These are phyloP conservation scores for Pyrrhoderma noxium DNA, from an alignment of 1,284 basidiomycete genomes.

Conservation along the genomic window DNA sequence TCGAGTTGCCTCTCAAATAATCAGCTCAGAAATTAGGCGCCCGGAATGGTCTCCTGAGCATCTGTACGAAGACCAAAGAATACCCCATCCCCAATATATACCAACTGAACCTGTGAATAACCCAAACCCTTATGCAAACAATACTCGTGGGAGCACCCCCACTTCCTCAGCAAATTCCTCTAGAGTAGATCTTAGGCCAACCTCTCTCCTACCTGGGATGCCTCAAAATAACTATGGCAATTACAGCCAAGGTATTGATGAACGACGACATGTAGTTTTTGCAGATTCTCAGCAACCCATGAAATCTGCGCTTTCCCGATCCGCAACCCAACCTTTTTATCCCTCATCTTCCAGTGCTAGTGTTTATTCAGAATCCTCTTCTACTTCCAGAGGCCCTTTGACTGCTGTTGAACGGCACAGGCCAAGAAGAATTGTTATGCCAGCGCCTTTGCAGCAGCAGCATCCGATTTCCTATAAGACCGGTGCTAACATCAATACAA, in stretches of 20 bases:
- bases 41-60: conserved; percentile 13
- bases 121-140: neutral
- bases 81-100: neutral
- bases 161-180: conserved; percentile 9
- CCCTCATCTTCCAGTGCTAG: conserved; percentile 1
- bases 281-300: neutral
- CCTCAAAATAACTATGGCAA: no score
- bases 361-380: conserved; percentile 4
- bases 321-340: conserved; percentile 2
- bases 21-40: neutral
- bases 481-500: neutral
- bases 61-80: conserved; percentile 1
- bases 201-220: no score
- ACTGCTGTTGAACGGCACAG: conserved; percentile 10
- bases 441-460: conserved; percentile 15
- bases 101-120: neutral
- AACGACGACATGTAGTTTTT: no score
- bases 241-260: no score
- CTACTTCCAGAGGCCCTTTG: conserved; percentile 1
- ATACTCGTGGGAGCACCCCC: neutral
- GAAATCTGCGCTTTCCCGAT: neutral
- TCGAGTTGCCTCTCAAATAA: neutral
- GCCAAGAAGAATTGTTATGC: conserved; percentile 17
- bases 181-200: conserved; percentile 7
- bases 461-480: neutral